Evolutionary conservation across 1,284 basidiomycete genomes (phyloP).

Genomic region (Sanghuangporus sanghuang): DNA sequence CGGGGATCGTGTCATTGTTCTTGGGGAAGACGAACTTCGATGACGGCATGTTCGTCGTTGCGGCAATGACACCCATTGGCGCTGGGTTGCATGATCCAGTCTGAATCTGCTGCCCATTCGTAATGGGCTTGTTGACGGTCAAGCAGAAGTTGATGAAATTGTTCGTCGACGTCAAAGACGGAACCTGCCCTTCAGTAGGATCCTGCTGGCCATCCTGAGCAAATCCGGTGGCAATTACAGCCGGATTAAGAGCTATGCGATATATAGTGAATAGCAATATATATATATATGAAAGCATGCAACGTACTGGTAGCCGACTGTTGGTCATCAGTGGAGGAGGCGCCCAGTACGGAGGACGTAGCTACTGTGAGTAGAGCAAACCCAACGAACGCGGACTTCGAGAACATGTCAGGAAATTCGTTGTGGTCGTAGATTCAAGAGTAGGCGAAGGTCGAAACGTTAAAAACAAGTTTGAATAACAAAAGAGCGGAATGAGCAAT

Average conservation of each 20-base stretch:
- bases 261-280: background rate
- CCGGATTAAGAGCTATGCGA: slow-evolving; percentile 33
- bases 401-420: slow-evolving; percentile 25
- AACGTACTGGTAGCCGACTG: background rate
- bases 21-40: slow-evolving; percentile 43
- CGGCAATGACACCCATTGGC: slow-evolving; percentile 40
- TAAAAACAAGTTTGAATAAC: background rate
- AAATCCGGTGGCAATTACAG: slow-evolving; percentile 38
- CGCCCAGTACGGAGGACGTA: background rate
- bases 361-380: slow-evolving; percentile 28
- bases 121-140: slow-evolving; percentile 30
- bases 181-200: slow-evolving; percentile 39
- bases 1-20: slow-evolving; percentile 38
- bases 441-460: background rate
- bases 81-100: slow-evolving; percentile 37
- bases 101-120: slow-evolving; percentile 39
- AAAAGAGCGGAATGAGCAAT: background rate
- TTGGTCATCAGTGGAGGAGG: background rate
- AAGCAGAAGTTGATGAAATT: slow-evolving; percentile 50
- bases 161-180: slow-evolving; percentile 46
- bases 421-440: no score
- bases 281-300: background rate
- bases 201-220: slow-evolving; percentile 39
- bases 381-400: slow-evolving; percentile 27
- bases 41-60: slow-evolving; percentile 42